Evolutionary conservation across 257 asterid genomes (phyloP).

Genomic region (Solanum chaucha): DNA sequence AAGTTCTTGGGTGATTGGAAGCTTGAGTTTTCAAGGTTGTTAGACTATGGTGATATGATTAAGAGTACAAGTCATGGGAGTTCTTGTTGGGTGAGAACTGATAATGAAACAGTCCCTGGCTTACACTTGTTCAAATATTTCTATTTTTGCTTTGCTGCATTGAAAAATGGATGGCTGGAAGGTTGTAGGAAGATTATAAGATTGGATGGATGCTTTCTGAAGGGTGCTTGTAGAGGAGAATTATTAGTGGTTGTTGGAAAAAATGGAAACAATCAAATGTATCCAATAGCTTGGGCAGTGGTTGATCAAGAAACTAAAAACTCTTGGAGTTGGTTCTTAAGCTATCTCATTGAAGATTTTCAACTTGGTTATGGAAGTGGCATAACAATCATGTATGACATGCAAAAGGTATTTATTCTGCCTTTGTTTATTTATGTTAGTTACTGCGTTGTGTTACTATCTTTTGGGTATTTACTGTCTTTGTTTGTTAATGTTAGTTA

Average conservation of each 20-base stretch:
- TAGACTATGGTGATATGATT: not conserved
- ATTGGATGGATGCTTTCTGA: not conserved
- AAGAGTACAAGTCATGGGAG: not conserved
- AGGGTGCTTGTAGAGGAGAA: no score
- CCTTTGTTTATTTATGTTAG: no score
- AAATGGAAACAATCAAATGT: no score
- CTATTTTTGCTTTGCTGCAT: not conserved
- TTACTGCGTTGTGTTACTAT: no score
- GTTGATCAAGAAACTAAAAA: not conserved
- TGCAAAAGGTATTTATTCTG: no score
- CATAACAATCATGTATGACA: not conserved
- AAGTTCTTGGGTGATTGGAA: not conserved
- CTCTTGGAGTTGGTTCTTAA: not conserved
- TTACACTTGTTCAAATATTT: no score
- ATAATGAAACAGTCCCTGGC: not conserved
- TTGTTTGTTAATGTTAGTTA: no score
- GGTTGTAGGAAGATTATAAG: not conserved
- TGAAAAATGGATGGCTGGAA: not conserved
- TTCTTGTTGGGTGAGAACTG: not conserved
- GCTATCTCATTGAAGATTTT: not conserved
- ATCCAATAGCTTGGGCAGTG: not conserved
- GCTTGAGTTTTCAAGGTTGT: not conserved
- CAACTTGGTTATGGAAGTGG: not conserved
- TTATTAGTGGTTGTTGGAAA: not conserved
- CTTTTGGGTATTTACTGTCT: no score